Percentiles rank a stretch among this genome's conserved stretches.
These are phyloP conservation scores for Tremella fuciformis DNA, from an alignment of 768 basidiomycete species.

Conservation along the genomic window DNA sequence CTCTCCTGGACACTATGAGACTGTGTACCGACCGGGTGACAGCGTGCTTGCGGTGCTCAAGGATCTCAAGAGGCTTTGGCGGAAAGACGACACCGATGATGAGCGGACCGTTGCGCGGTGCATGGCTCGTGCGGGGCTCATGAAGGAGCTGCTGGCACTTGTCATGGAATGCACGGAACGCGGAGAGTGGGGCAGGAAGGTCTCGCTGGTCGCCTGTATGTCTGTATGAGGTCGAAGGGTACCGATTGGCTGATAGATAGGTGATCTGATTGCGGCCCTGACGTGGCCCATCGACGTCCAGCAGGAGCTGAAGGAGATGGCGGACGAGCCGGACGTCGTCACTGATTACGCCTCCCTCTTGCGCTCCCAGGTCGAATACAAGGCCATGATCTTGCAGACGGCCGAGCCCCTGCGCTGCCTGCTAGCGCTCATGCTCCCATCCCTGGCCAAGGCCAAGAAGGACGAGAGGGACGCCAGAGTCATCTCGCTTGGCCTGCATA, in stretches of 20 bases:
- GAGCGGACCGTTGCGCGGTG: slow-evolving; percentile 92
- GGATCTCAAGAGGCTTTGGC: slow-evolving; percentile 92
- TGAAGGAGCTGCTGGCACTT: slow-evolving; percentile 83
- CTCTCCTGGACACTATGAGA: slow-evolving; percentile 19
- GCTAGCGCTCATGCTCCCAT: slow-evolving; percentile 65
- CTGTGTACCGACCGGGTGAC: slow-evolving; percentile 52
- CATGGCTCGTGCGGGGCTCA: slow-evolving; percentile 80
- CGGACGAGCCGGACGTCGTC: slow-evolving; percentile 68
- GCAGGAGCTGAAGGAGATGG: slow-evolving; percentile 85
- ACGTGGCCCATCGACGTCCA: slow-evolving; percentile 98
- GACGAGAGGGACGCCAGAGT: slow-evolving; percentile 82
- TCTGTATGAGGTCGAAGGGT: not conserved
- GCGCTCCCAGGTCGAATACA: slow-evolving; percentile 81
- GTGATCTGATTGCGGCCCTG: slow-evolving; percentile 91
- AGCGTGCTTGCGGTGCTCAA: slow-evolving; percentile 58
- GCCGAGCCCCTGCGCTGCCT: slow-evolving; percentile 34
- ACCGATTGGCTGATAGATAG: slow-evolving; percentile 32
- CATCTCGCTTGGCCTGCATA: slow-evolving; percentile 80
- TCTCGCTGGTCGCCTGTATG: slow-evolving; percentile 51
- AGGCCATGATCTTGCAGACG: slow-evolving; percentile 53
- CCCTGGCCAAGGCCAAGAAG: slow-evolving; percentile 65
- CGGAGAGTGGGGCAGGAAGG: slow-evolving; percentile 51
- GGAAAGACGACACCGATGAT: slow-evolving; percentile 94
- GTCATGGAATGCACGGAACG: slow-evolving; percentile 55
- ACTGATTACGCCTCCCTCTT: slow-evolving; percentile 85